phyloP scores from a whole-genome alignment of 2,329 filamentous ascomycete species.

The Aureobasidium uvarum region DNA sequence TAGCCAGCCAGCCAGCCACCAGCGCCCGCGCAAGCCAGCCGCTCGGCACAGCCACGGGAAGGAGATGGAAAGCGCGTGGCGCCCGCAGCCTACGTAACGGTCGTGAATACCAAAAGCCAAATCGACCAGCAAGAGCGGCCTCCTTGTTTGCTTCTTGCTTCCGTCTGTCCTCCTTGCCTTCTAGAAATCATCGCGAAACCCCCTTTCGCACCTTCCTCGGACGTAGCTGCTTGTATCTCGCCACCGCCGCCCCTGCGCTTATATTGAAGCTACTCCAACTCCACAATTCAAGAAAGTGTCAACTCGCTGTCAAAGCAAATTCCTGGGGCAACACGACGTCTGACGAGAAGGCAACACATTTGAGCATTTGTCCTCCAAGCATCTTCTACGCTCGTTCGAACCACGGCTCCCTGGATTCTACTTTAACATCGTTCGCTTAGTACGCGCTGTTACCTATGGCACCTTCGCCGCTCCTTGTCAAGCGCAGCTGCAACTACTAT shows the following conservation, averaged over 20 bases:
- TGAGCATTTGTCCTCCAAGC: background rate
- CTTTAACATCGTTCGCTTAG: background rate
- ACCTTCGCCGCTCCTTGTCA: background rate
- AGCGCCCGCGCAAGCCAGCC: background rate
- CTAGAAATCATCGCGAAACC: background rate
- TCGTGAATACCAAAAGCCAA: conserved; percentile 9
- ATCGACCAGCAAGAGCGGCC: background rate
- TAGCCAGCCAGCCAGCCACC: background rate
- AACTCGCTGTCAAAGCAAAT: background rate
- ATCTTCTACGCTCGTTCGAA: background rate
- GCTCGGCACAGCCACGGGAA: conserved; percentile 9
- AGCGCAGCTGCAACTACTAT: conserved; percentile 3
- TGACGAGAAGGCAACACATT: background rate
- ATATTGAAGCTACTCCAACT: background rate
- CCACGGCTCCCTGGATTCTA: background rate
- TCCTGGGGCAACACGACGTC: conserved; percentile 14
- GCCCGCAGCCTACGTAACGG: background rate
- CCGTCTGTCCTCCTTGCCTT: background rate
- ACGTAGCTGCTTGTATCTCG: background rate
- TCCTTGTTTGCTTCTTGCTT: conserved; percentile 8
- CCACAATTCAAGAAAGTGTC: background rate
- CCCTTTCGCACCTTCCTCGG: background rate
- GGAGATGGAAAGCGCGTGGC: conserved; percentile 12
- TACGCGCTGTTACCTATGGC: conserved; percentile 11
- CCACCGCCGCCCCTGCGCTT: background rate